Conservation (phyloP, 2,329 filamentous ascomycete genomes). For the Passalora sequoiae region DNA sequence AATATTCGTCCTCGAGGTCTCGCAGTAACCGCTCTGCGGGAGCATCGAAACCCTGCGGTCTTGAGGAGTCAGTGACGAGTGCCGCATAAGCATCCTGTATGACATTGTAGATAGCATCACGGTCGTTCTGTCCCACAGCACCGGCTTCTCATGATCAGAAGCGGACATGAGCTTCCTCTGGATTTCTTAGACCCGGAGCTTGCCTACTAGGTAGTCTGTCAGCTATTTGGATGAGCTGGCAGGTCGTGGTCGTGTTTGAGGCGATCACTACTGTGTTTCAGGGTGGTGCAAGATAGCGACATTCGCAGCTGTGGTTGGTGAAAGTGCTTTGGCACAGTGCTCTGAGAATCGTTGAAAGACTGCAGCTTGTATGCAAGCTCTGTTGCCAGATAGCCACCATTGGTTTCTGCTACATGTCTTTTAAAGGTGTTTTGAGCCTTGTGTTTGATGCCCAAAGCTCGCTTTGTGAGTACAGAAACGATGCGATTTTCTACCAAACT, state of each 20-base stretch:
- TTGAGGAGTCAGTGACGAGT: constrained; percentile 4
- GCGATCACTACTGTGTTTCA: no score
- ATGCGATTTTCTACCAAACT: no score
- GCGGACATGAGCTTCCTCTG: constrained; percentile 10
- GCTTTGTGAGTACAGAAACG: no score
- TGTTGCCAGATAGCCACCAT: background rate
- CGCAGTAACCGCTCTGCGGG: background rate
- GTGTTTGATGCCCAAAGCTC: no score
- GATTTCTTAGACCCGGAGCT: constrained; percentile 11
- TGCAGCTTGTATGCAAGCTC: background rate
- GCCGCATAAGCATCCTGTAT: constrained; percentile 13
- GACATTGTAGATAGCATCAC: background rate
- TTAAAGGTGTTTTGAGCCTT: background rate
- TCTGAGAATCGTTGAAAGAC: no score
- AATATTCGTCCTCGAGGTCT: background rate
- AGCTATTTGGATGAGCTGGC: constrained; percentile 14
- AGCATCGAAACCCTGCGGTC: background rate
- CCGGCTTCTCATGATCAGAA: constrained; percentile 13
- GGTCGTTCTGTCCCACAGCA: constrained; percentile 5
- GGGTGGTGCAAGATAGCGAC: constrained; percentile 13
- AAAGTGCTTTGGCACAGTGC: constrained; percentile 8
- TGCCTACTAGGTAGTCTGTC: constrained; percentile 13
- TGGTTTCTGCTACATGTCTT: background rate
- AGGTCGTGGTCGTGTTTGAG: constrained; percentile 13
- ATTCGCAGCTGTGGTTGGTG: constrained; percentile 14